Conservation (phyloP, 345 rosid species). For the Citrus inodora region DNA sequence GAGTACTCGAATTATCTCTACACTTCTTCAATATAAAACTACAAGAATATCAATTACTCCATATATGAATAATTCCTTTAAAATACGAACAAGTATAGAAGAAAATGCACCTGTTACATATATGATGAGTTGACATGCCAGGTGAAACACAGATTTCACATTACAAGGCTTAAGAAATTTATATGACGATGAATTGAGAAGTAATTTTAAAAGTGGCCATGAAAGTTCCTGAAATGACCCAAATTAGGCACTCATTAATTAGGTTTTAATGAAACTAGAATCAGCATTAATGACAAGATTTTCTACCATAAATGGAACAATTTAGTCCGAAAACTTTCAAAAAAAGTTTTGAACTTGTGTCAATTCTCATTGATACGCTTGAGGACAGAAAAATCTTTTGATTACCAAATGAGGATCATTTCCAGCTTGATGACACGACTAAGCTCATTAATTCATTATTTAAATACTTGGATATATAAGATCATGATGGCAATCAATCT, state of each 20-base stretch:
- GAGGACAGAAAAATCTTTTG: background rate
- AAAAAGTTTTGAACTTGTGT: background rate
- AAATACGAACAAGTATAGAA: too few species aligned
- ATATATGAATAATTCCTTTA: background rate
- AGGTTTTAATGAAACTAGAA: background rate
- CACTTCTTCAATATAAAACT: background rate
- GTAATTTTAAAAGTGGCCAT: background rate
- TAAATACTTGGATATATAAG: background rate
- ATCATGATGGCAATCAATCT: too few species aligned
- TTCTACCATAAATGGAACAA: too few species aligned
- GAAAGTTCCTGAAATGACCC: too few species aligned
- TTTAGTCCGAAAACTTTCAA: background rate
- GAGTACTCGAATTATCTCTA: conserved; percentile 4
- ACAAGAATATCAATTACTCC: background rate
- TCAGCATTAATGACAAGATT: background rate
- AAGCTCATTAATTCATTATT: background rate
- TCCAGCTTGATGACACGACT: background rate
- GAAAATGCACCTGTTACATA: background rate
- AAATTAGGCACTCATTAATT: too few species aligned
- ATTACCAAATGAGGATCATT: background rate
- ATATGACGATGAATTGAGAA: background rate
- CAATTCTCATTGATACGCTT: background rate
- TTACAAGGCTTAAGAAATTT: too few species aligned
- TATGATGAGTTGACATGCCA: too few species aligned
- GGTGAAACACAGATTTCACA: too few species aligned